Evolutionary conservation across 2,329 filamentous ascomycete species (phyloP).

Genomic region (Didymella pomorum): DNA sequence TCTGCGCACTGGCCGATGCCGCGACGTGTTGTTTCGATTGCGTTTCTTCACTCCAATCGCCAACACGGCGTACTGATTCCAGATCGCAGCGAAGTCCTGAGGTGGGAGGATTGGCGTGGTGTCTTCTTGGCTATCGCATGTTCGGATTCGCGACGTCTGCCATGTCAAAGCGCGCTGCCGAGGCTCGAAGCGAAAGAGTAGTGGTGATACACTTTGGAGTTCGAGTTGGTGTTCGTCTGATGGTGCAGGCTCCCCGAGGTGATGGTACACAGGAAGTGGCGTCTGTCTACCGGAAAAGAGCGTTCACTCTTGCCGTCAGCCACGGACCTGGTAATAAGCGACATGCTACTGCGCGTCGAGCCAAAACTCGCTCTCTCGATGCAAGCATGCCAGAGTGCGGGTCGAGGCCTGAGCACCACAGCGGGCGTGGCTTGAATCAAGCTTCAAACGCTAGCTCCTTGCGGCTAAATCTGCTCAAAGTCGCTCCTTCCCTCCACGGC

Average conservation of each 20-base stretch:
- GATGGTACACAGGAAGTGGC: conserved; percentile 10
- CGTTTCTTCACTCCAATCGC: conserved; percentile 10
- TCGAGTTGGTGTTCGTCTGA: conserved; percentile 7
- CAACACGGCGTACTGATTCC: conserved; percentile 9
- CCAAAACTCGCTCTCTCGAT: conserved; percentile 18
- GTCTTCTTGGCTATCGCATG: conserved; percentile 17
- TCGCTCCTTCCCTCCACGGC: conserved; percentile 30
- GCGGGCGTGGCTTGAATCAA: conserved; percentile 25
- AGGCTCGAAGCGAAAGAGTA: neutral
- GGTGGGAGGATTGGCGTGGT: neutral
- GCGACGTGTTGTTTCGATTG: conserved; percentile 22
- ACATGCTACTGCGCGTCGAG: conserved; percentile 25
- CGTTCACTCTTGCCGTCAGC: conserved; percentile 19
- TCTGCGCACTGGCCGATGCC: conserved; percentile 8
- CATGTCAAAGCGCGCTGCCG: conserved; percentile 11
- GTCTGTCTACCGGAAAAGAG: conserved; percentile 8
- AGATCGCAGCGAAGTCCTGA: conserved; percentile 5
- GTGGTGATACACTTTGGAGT: conserved; percentile 5
- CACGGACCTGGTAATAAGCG: conserved; percentile 22
- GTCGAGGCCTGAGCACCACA: conserved; percentile 21
- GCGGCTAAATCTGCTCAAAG: conserved; percentile 42
- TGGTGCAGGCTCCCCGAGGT: conserved; percentile 1
- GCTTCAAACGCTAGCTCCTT: conserved; percentile 31
- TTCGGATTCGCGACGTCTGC: conserved; percentile 3
- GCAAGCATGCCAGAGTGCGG: conserved; percentile 21